Percentiles rank a stretch among this genome's conserved stretches.
Evolutionary conservation across 1,139 yeast species (phyloP).

Genomic region (Protomyces inouyei): DNA sequence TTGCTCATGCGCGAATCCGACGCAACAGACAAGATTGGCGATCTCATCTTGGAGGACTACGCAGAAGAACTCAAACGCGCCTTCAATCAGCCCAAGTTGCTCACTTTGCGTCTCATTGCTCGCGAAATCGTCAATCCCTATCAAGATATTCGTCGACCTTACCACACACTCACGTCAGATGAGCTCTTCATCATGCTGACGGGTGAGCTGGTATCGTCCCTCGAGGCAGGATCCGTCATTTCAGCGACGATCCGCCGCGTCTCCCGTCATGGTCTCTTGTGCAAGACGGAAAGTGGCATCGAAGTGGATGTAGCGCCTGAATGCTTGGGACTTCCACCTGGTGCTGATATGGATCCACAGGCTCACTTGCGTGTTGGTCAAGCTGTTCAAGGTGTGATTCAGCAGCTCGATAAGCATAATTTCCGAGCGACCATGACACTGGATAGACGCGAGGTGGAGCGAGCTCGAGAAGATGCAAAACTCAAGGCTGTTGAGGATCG

Average conservation of each 20-base stretch:
- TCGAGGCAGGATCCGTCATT: constrained; percentile 65
- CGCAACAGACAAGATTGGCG: constrained; percentile 83
- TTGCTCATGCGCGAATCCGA: constrained; percentile 61
- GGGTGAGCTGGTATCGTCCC: constrained; percentile 70
- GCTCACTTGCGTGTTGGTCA: constrained; percentile 52
- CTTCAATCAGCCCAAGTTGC: constrained; percentile 70
- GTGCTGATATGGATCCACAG: constrained; percentile 12
- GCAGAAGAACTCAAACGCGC: constrained; percentile 84
- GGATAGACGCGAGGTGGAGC: constrained; percentile 58
- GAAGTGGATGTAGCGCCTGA: constrained; percentile 66
- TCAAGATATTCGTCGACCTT: constrained; percentile 73
- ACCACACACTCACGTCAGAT: constrained; percentile 58
- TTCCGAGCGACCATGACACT: constrained; percentile 74
- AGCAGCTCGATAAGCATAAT: constrained; percentile 61
- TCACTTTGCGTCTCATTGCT: constrained; percentile 79
- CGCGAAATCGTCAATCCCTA: constrained; percentile 83
- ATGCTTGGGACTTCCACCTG: constrained; percentile 41
- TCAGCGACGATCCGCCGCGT: constrained; percentile 66
- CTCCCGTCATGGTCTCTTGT: constrained; percentile 49
- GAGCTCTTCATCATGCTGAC: constrained; percentile 87
- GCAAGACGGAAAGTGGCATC: constrained; percentile 69
- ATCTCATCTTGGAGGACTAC: constrained; percentile 81
- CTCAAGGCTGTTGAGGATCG: constrained; percentile 4
- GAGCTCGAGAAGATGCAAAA: constrained; percentile 32
- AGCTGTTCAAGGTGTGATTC: constrained; percentile 77